Base-by-base conservation (phyloP, 2,329 filamentous ascomycete genomes). In the Colletotrichum eremochloae region DNA sequence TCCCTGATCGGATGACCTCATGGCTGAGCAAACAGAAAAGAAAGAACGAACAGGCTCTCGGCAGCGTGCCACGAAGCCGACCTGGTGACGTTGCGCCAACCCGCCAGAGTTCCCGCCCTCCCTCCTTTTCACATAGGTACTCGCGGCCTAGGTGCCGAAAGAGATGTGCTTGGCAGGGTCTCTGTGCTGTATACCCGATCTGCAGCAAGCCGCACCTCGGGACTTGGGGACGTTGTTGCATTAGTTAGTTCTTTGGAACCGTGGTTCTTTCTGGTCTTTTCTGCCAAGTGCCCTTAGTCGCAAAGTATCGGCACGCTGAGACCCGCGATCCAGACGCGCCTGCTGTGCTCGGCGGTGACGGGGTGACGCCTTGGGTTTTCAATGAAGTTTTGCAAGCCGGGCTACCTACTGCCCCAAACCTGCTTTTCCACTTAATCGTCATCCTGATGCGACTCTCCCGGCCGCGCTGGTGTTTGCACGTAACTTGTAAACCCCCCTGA, bases 271-370 rank as follows among this genome's bases (percentile, higher is more conserved):
- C 31, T 38, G 6, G 57, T 7, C 24, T 44, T 33, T 33, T 42
- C 18, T 38, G 48, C 48, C 62, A 48, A 44, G 62, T 38, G n/a
- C n/a, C n/a, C 44, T 64, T 56, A 55, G 50, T 64, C 61, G 24
- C 40, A 33, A 44, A 64, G 24, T 20, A 36, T 46, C 50, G 60
- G 46, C 65, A 66, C 42, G 29, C 66, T 24, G 44, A 69, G 61
- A 46, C 33, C 33, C 29, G 58, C 42, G 40, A 44, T 36, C 36
- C 60, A 68, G 52, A 53, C 14, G 58, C 42, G 60, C n/a, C 42
- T 68, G 68, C 50, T 68, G 24, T 33, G 46, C 57, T 61, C 71
- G 68, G 69, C 60, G 52, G 63, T 72, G 72, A 74, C 72, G 68
- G 68, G 50, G 57, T 68, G 68, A 63, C 61, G 63, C 50, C 40